Evolutionary conservation across 768 basidiomycete genomes (phyloP).

Genomic region (Auricularia heimuer): DNA sequence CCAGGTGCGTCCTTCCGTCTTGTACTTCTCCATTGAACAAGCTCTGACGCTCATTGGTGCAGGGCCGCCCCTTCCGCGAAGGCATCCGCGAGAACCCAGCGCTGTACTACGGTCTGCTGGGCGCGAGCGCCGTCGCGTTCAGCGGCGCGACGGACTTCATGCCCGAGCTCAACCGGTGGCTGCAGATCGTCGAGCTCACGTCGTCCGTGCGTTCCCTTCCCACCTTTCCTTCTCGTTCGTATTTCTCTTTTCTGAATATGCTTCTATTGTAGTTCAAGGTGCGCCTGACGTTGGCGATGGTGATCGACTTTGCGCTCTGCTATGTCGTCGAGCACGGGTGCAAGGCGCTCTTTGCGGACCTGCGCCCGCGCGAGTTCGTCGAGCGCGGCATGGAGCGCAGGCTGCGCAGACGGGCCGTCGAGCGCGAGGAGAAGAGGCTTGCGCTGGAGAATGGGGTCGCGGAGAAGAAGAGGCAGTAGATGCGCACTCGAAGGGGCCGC

Average conservation of each 20-base stretch:
- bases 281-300: conserved; percentile 69
- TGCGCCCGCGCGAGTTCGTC: conserved; percentile 78
- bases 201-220: conserved; percentile 40
- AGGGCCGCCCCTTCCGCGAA: conserved; percentile 97
- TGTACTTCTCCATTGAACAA: background rate
- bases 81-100: conserved; percentile 93
- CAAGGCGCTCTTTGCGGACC: conserved; percentile 79
- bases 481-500: background rate
- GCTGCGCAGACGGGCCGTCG: conserved; percentile 37
- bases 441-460: conserved; percentile 8
- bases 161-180: conserved; percentile 92
- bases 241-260: background rate
- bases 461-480: conserved; percentile 31
- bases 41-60: conserved; percentile 1
- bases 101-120: conserved; percentile 86
- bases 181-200: conserved; percentile 93
- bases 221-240: no score
- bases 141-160: conserved; percentile 89
- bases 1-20: conserved; percentile 40
- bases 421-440: conserved; percentile 20
- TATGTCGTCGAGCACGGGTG: conserved; percentile 73
- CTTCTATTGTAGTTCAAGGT: conserved; percentile 60
- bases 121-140: conserved; percentile 84
- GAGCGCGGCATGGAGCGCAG: conserved; percentile 75
- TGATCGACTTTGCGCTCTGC: conserved; percentile 81